Conservation (phyloP, 345 rosid species). For the Eucalyptus pumila region DNA sequence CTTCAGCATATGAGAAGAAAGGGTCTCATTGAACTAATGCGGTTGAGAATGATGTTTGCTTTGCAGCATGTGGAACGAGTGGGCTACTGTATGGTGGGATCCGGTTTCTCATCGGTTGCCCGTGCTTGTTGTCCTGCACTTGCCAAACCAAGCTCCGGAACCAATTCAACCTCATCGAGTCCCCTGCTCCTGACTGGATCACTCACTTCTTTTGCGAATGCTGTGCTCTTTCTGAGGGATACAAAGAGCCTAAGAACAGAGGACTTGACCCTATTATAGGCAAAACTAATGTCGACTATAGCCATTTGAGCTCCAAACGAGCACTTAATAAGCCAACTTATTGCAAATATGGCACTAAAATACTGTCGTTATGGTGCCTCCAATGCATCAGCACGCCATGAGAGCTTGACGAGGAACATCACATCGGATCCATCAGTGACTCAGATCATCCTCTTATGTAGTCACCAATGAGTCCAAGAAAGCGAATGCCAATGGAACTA, state of each 20-base stretch:
- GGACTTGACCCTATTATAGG: background rate
- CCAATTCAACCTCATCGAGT: background rate
- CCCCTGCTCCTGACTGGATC: background rate
- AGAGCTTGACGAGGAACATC: no score
- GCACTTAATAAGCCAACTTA: no score
- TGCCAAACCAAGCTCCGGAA: background rate
- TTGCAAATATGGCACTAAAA: no score
- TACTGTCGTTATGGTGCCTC: no score
- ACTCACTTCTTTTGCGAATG: background rate
- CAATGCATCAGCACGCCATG: no score
- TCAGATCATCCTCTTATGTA: background rate
- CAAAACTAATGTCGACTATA: no score
- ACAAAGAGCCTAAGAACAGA: background rate
- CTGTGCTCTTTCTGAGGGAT: slow-evolving; percentile 2
- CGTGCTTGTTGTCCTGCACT: background rate
- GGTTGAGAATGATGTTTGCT: background rate
- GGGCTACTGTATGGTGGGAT: background rate
- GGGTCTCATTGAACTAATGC: background rate
- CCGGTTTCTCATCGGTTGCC: background rate
- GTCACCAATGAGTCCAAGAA: background rate
- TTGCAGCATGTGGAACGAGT: slow-evolving; percentile 1
- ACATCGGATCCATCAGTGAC: no score
- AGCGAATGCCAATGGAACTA: background rate
- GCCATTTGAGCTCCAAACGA: no score
- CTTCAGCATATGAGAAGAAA: background rate